phyloP scores from a whole-genome alignment of 768 basidiomycete genomes.

The Tricholomella constricta region DNA sequence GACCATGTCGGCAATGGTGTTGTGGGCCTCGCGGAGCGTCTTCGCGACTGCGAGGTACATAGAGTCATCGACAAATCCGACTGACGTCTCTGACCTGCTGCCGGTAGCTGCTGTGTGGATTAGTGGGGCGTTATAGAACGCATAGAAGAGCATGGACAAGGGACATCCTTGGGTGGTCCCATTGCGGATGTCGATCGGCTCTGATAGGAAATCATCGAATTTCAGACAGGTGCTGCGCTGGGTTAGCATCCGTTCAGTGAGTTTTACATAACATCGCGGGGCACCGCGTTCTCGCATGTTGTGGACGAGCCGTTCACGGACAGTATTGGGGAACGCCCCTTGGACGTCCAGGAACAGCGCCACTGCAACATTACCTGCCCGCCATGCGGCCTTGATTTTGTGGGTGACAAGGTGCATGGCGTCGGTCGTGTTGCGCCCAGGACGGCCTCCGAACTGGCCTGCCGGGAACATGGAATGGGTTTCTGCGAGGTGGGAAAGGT shows the following conservation, averaged over 20 bases:
- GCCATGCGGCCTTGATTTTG: conserved; percentile 39
- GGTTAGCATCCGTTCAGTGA: neutral
- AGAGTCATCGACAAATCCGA: conserved; percentile 15
- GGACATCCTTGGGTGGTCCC: conserved; percentile 30
- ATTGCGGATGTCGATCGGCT: conserved; percentile 16
- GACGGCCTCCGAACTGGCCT: conserved; percentile 39
- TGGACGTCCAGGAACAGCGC: conserved; percentile 44
- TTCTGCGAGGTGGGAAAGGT: conserved; percentile 28
- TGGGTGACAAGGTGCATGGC: conserved; percentile 33
- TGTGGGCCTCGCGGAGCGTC: conserved; percentile 20
- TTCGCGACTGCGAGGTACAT: conserved; percentile 25
- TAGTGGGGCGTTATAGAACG: conserved; percentile 28
- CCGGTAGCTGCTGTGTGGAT: conserved; percentile 5
- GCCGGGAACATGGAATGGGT: conserved; percentile 32
- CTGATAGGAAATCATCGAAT: conserved; percentile 27
- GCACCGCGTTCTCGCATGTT: conserved; percentile 31
- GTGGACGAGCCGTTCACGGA: conserved; percentile 29
- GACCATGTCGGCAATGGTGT: conserved; percentile 27
- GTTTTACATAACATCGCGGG: conserved; percentile 23
- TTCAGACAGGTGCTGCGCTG: neutral
- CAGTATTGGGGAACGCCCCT: conserved; percentile 44
- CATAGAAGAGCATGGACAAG: no score
- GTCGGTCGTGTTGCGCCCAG: conserved; percentile 40
- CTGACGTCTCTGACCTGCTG: neutral
- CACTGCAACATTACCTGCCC: no score